Base-by-base conservation (phyloP, 1,284 basidiomycete genomes). In the Tilletia horrida region DNA sequence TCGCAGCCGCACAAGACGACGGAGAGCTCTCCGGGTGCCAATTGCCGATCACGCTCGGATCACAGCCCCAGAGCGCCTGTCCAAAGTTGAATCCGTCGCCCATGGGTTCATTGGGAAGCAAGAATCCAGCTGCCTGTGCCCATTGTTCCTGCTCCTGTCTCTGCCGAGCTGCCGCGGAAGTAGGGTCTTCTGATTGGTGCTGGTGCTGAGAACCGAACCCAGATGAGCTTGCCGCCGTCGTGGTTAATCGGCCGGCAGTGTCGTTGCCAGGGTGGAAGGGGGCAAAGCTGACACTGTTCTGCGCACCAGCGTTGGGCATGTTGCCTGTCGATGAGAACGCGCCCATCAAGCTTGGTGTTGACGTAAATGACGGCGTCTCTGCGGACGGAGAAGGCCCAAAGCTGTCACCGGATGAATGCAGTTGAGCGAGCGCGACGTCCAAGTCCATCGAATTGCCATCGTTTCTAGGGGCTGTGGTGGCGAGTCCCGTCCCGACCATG, bases 31-130 rank as follows among this genome's bases (percentile, higher is more conserved):
- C 27, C 27, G 55, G 16, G 16, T 59, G 55, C 55, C 55, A 59
- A 35, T 59, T 59, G 14, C 55, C 55, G 35, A 59, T 59, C 55
- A 59, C 55, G 14, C 55, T 29, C 13, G 31, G 31, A 35, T 59
- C 55, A 29, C 55, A 59, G 2, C 55, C 55, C 55, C 55, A 59
- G 14, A 59, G 55, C 27, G 55, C 55, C 27, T 59, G 55, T 18
- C 55, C 55, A n/a, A 59, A 59, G 16, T 59, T 31, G 55, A 59
- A 59, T 9, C 55, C 55, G 27, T 59, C 55, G 29, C 55, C 55
- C 29, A 59, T 35, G 8, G 55, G 55, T 27, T 59, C 55, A 21
- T 59, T 25, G 6, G 55, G 55, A 1, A 59, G 21, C 29, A 59
- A n/a, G 55, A 59, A 59, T 3, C 55, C 31, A 31, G 55, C 55